phyloP scores from a whole-genome alignment of 805 yeast species.

The Saccharomyces kudriavzevii region DNA sequence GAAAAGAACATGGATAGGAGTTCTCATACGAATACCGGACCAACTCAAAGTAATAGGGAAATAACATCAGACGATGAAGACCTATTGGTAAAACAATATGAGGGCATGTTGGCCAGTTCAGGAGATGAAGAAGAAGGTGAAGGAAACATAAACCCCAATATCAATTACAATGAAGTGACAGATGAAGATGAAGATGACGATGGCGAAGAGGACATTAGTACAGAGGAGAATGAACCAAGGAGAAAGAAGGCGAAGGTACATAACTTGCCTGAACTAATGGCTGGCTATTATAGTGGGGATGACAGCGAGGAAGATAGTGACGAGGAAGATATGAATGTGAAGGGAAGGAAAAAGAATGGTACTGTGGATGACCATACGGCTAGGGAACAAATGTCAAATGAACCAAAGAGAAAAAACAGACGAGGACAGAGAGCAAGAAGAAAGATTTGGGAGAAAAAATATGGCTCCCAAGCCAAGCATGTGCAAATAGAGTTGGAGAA shows the following conservation, averaged over 20 bases:
- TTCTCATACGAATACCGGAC: neutral
- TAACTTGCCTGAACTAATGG: constrained; percentile 58
- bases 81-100: constrained; percentile 28
- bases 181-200: constrained; percentile 41
- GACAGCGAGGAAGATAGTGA: constrained; percentile 53
- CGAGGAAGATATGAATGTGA: constrained; percentile 43
- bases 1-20: neutral
- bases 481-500: constrained; percentile 57
- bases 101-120: constrained; percentile 32
- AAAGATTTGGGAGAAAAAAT: constrained; percentile 91
- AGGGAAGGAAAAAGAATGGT: constrained; percentile 49
- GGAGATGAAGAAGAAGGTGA: constrained; percentile 34
- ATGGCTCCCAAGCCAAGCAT: constrained; percentile 78
- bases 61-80: constrained; percentile 17
- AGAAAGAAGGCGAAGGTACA: constrained; percentile 24
- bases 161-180: constrained; percentile 47
- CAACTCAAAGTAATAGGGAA: constrained; percentile 2
- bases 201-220: constrained; percentile 32
- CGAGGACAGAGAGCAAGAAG: constrained; percentile 97
- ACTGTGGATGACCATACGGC: constrained; percentile 45
- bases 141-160: constrained; percentile 17
- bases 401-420: constrained; percentile 66
- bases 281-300: constrained; percentile 73
- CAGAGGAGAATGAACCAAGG: constrained; percentile 32
- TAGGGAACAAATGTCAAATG: constrained; percentile 23